Evolutionary conservation across 78 protist genomes (phyloP).

Genomic region (Dictyostelium discoideum): DNA sequence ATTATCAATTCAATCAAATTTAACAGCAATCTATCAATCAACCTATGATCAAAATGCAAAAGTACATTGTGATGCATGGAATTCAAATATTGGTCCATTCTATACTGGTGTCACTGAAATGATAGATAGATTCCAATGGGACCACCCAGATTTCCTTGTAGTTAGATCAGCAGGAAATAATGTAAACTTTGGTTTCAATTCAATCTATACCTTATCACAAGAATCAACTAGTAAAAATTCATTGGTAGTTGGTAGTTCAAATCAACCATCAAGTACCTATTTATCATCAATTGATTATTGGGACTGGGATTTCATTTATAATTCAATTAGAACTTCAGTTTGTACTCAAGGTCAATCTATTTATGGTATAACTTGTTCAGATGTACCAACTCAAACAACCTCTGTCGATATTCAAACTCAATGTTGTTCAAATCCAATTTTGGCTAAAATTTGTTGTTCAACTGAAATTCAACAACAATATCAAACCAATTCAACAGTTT

Average conservation of each 20-base stretch:
- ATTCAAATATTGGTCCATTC: constrained; percentile 22
- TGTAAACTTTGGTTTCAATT: neutral
- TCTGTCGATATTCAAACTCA: neutral
- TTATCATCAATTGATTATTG: neutral
- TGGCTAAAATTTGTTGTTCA: neutral
- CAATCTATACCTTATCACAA: constrained; percentile 10
- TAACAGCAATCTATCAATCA: neutral
- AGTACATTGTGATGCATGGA: constrained; percentile 52
- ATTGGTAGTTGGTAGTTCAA: constrained; percentile 20
- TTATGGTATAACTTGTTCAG: neutral
- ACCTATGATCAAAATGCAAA: constrained; percentile 9
- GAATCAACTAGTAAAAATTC: constrained; percentile 27
- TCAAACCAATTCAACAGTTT: neutral
- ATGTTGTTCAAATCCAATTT: neutral
- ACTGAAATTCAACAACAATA: neutral
- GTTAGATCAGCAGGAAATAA: constrained; percentile 35
- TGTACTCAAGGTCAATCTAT: neutral
- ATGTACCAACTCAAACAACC: neutral
- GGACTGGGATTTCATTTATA: constrained; percentile 19
- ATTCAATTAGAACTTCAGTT: neutral
- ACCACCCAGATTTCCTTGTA: neutral
- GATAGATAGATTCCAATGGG: constrained; percentile 22
- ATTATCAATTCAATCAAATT: neutral
- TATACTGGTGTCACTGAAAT: constrained; percentile 1
- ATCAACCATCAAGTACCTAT: neutral